phyloP scores from a whole-genome alignment of 257 asterid genomes.

The Solanum clarkiae region DNA sequence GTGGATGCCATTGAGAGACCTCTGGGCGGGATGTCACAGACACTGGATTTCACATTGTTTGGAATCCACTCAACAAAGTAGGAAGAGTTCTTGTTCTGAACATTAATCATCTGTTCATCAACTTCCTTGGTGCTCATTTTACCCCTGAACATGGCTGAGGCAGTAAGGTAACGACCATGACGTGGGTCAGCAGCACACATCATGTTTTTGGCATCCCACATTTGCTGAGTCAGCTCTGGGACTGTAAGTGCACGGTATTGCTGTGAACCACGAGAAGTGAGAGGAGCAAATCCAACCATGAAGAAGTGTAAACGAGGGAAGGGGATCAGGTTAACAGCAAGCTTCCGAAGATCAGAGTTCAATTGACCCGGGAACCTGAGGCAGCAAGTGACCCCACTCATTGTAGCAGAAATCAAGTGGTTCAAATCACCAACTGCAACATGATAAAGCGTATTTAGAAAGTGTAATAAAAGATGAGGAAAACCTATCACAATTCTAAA shows the following conservation, averaged over 20 bases:
- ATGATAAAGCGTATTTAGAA: background rate
- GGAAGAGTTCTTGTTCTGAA: conserved; percentile 79
- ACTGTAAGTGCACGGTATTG: conserved; percentile 83
- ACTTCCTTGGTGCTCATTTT: conserved; percentile 91
- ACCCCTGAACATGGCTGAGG: conserved; percentile 92
- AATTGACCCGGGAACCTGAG: conserved; percentile 86
- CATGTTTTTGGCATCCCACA: conserved; percentile 96
- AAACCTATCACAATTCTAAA: background rate
- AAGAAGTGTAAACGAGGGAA: conserved; percentile 82
- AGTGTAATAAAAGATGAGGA: background rate
- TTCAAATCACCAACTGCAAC: conserved; percentile 73
- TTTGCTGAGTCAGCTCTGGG: conserved; percentile 82
- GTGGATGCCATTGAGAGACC: conserved; percentile 87
- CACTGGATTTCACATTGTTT: conserved; percentile 83
- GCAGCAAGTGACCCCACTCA: conserved; percentile 94
- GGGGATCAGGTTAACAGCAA: conserved; percentile 82
- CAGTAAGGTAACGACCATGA: conserved; percentile 82
- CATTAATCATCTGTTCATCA: conserved; percentile 82
- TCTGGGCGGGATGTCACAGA: conserved; percentile 83
- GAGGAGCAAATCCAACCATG: conserved; percentile 89
- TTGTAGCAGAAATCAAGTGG: conserved; percentile 81
- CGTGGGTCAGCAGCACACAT: conserved; percentile 94
- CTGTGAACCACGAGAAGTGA: conserved; percentile 88
- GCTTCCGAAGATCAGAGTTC: conserved; percentile 77
- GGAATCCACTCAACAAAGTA: conserved; percentile 92